A percentile compares a stretch with the other conserved stretches of the same genome.
These are phyloP conservation scores for Musa acuminata DNA, from an alignment of 176 grass and related monocot species.

Conservation along the genomic window DNA sequence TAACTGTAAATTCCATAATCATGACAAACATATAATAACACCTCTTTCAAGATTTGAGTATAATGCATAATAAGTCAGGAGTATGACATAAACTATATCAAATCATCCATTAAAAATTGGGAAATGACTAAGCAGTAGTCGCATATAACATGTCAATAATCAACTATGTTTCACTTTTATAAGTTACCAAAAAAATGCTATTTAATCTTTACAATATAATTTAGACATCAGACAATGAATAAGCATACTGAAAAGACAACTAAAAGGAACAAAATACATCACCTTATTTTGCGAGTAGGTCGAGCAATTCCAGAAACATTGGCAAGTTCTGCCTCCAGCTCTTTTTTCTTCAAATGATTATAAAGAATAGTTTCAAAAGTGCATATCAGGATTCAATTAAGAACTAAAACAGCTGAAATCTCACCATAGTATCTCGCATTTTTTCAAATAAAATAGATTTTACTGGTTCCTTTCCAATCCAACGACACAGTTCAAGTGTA, in stretches of 20 bases:
- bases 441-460: constrained; percentile 98
- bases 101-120: no score
- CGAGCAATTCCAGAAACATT: constrained; percentile 70
- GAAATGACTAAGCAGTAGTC: no score
- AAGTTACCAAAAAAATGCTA: no score
- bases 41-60: background rate
- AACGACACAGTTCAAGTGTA: constrained; percentile 91
- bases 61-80: background rate
- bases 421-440: constrained; percentile 98
- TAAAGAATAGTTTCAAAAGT: constrained; percentile 20
- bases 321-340: constrained; percentile 85
- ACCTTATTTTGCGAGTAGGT: constrained; percentile 99
- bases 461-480: constrained; percentile 97
- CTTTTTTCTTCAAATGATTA: constrained; percentile 81
- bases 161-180: no score
- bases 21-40: background rate
- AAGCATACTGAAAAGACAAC: constrained; percentile 15
- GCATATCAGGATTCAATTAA: background rate
- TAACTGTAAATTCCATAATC: background rate
- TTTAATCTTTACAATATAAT: no score
- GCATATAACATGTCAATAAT: no score
- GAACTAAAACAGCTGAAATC: constrained; percentile 15
- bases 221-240: constrained; percentile 43
- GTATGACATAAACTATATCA: no score
- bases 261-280: constrained; percentile 1